Evolutionary conservation across 306 rosid genomes (phyloP).

Genomic region (Rosa rugosa): DNA sequence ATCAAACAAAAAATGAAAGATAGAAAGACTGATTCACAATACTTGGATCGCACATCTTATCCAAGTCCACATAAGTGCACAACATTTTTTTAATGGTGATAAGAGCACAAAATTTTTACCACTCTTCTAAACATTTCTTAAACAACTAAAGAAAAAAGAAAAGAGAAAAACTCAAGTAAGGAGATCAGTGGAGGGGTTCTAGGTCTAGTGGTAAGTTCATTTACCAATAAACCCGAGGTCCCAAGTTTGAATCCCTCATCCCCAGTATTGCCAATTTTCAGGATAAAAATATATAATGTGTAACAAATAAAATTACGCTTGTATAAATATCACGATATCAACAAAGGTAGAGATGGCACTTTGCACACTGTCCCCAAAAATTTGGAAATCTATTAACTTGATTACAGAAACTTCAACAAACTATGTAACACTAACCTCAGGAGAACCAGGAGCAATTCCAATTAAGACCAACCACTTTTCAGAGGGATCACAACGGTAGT

Average conservation of each 20-base stretch:
- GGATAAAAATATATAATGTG: neutral
- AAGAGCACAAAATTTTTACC: neutral
- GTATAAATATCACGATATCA: neutral
- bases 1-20: neutral
- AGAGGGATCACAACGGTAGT: slow-evolving; percentile 71
- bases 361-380: neutral
- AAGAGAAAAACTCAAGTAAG: neutral
- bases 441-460: slow-evolving; percentile 78
- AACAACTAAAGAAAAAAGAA: neutral
- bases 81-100: too few species aligned
- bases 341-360: neutral
- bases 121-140: slow-evolving; percentile 5
- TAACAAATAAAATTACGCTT: neutral
- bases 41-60: neutral
- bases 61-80: neutral
- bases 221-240: neutral
- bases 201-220: neutral
- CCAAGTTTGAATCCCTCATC: neutral
- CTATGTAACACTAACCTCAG: slow-evolving; percentile 54
- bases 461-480: slow-evolving; percentile 82
- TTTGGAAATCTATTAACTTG: neutral
- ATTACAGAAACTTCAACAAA: neutral
- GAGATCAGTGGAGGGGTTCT: neutral
- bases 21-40: neutral
- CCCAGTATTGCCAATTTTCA: neutral